Base-by-base conservation (phyloP, 2,329 filamentous ascomycete species). In the Aspergillus brunneoviolaceus region DNA sequence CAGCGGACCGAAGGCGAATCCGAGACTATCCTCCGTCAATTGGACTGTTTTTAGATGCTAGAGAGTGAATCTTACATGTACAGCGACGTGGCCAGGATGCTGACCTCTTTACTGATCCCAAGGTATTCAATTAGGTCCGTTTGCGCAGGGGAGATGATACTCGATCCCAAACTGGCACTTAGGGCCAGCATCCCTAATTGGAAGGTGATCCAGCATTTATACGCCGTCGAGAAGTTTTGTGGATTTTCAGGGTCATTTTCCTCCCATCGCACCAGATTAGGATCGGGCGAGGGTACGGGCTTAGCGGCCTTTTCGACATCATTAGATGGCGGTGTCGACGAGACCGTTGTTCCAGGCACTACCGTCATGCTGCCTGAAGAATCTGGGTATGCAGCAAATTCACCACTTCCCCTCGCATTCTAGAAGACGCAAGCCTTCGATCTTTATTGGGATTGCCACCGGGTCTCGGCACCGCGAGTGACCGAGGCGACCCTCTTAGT, bases 121-220 rank as follows among this genome's bases (percentile, higher is more conserved):
- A 79, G 58, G 53, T 83, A 77, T 31, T 67, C 60, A 1, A 78
- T 73, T 31, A 85, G 78, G 1, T 65, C 70, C 3, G 70, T 52
- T 48, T 78, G 74, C 1, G 80, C 83, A 0, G 82, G 79, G 2
- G 81, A 72, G 31, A 82, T 80, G 57, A 85, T 82, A 23, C 79
- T 81, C 5, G 80, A 81, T 6, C 80, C 82, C 51, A 83, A 66
- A 60, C 77, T 80, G 19, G 79, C 81, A 11, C 76, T 71, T 25
- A 84, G 67, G 2, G 83, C 82, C 19, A 84, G 70, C 72, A 84
- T 73, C 23, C 80, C 77, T 31, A 85, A 66, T 55, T 81, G 76
- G 21, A 82, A 73, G 0, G 81, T 83, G 53, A 83, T 72, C 72
- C 76, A 82, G 48, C 70, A 73, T 68, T 82, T 83, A 62, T 80